phyloP scores from a whole-genome alignment of 495 filamentous ascomycete species.

The Talaromyces proteolyticus region DNA sequence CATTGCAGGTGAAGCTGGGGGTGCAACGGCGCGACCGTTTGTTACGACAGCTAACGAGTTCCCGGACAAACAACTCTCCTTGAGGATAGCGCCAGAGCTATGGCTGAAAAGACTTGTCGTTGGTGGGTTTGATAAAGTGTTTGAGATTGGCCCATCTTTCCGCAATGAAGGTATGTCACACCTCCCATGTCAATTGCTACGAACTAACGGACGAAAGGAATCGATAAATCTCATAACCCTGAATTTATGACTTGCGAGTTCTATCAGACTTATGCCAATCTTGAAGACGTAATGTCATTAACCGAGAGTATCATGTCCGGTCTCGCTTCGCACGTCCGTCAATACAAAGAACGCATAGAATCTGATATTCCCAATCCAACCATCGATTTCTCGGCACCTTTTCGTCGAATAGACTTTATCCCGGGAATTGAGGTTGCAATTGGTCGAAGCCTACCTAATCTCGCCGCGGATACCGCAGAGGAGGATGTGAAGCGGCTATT shows the following conservation, averaged over 20 bases:
- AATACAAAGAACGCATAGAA: slow-evolving; percentile 39
- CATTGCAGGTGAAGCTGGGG: slow-evolving; percentile 66
- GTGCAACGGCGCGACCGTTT: slow-evolving; percentile 83
- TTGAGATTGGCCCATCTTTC: slow-evolving; percentile 91
- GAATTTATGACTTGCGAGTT: slow-evolving; percentile 98
- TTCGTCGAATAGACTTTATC: slow-evolving; percentile 72
- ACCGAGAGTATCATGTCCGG: slow-evolving; percentile 64
- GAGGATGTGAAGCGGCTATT: slow-evolving; percentile 57
- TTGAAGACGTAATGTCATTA: slow-evolving; percentile 67
- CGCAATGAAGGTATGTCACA: slow-evolving; percentile 74
- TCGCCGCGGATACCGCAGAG: slow-evolving; percentile 33
- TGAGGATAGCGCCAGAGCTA: slow-evolving; percentile 88
- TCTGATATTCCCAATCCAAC: slow-evolving; percentile 40
- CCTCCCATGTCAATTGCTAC: neutral
- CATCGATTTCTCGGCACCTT: slow-evolving; percentile 54
- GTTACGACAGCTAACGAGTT: slow-evolving; percentile 68
- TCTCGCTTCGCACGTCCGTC: slow-evolving; percentile 45
- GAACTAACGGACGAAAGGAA: slow-evolving; percentile 28
- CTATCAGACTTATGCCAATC: slow-evolving; percentile 78
- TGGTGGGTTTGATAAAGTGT: slow-evolving; percentile 83
- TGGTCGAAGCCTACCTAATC: slow-evolving; percentile 60
- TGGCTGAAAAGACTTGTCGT: slow-evolving; percentile 92
- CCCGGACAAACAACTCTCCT: slow-evolving; percentile 56
- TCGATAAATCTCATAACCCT: slow-evolving; percentile 91
- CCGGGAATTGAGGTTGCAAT: slow-evolving; percentile 65